phyloP scores from a whole-genome alignment of 1,284 basidiomycete genomes.

The Ceratobasidium sp. region DNA sequence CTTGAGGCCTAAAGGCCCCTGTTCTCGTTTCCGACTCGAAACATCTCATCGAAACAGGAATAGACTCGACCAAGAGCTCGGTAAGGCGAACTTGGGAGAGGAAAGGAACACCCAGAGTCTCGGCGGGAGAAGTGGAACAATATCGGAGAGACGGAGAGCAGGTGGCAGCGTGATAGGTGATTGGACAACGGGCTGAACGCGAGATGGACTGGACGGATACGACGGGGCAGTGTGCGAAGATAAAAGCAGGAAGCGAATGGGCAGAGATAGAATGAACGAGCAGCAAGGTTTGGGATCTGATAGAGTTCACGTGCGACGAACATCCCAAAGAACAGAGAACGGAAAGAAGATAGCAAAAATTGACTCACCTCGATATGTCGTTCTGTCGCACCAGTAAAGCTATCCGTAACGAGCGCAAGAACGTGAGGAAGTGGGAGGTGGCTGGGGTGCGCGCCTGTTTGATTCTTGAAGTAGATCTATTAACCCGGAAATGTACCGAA shows the following conservation, averaged over 20 bases:
- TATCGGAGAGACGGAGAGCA: slow-evolving; percentile 23
- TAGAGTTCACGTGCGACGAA: too few relatives aligned
- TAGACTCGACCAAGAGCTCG: too few relatives aligned
- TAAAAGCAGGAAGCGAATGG: background rate
- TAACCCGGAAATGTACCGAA: too few relatives aligned
- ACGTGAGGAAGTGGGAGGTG: slow-evolving; percentile 84
- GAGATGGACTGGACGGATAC: background rate
- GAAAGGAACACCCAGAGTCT: too few relatives aligned
- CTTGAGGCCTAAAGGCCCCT: too few relatives aligned
- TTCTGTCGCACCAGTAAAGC: slow-evolving; percentile 92
- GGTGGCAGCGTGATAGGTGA: slow-evolving; percentile 3
- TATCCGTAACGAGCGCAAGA: slow-evolving; percentile 86
- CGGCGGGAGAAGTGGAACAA: slow-evolving; percentile 14
- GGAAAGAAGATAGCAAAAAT: slow-evolving; percentile 22
- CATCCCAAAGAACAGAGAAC: slow-evolving; percentile 37
- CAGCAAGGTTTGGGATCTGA: too few relatives aligned
- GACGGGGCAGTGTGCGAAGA: background rate
- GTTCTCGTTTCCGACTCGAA: too few relatives aligned
- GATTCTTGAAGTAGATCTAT: slow-evolving; percentile 97
- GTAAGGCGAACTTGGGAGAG: too few relatives aligned
- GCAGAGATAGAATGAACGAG: background rate
- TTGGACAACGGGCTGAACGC: background rate
- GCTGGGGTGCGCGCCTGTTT: slow-evolving; percentile 74
- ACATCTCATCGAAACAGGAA: too few relatives aligned
- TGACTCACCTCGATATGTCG: slow-evolving; percentile 86